Base-by-base conservation (phyloP, 306 rosid genomes). In the Oxytropis ochrocephala region DNA sequence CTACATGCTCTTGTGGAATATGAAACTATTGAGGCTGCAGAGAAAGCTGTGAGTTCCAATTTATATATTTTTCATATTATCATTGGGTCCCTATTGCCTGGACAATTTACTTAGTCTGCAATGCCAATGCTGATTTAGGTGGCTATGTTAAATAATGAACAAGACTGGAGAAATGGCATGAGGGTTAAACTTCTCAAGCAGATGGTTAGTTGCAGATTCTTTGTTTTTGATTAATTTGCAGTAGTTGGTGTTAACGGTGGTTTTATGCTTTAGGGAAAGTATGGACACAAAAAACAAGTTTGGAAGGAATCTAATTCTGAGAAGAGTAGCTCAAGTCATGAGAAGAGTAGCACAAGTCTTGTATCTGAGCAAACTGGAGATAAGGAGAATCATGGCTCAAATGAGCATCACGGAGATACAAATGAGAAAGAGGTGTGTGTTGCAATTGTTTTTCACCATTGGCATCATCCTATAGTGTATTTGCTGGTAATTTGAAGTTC, bases 151-250 rank as follows among this genome's bases (percentile, higher is more conserved):
- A 91, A 86, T 46, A 69, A 95, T 52, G 89, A 87, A 70, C 78
- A 75, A 78, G 97, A 95, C 78, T 95, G 99, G 99, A 87, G 99
- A 80, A 89, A 84, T 82, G 93, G 99, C 84, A 77, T 91, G 97
- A 88, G 78, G 13, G 99, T 95, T 81, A 95, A 95, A 88, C 78
- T 79, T 75, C 88, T 95, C 69, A 89, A 87, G 72, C 81, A 49
- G 65, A 70, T 64, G 97, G 99, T 95, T 70, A 50, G 62, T 54
- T 16, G 50, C 32, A 12, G 13, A 11, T 41, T 64, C 56, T 9
- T 67, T 27, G 44, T 43, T 39, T 78, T 30, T 73, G 18, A 33
- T 30, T 13, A 69, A 51, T 35, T 71, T 12, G 9, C 62, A n/a
- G 70, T 47, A 53, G 55, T 55, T 7, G 67, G 55, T 59, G 42